These are phyloP conservation scores for Aureobasidium lini DNA, from an alignment of 2,329 filamentous ascomycete genomes.

Conservation along the genomic window DNA sequence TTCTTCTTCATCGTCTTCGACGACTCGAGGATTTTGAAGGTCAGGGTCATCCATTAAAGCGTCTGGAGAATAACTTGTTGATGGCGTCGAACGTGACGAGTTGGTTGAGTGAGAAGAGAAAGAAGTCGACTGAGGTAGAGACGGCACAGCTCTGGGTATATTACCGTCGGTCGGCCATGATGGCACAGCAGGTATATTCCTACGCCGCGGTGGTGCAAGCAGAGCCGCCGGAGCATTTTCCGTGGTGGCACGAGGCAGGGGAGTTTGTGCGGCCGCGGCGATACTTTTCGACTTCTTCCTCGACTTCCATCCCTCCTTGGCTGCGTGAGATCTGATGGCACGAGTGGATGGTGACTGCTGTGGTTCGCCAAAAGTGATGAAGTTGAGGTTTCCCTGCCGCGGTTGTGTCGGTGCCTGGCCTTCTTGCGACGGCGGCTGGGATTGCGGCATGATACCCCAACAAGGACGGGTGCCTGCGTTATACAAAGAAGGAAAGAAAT, in stretches of 20 bases:
- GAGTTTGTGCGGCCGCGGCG: not conserved
- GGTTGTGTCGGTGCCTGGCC: not conserved
- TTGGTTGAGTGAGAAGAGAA: not conserved
- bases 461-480: not conserved
- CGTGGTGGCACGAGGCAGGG: not conserved
- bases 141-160: not conserved
- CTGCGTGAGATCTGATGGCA: constrained; percentile 2
- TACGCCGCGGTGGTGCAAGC: not conserved
- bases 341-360: not conserved
- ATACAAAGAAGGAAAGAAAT: not conserved
- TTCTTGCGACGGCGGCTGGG: not conserved
- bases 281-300: not conserved
- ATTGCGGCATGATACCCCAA: not conserved
- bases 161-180: not conserved
- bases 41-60: not conserved
- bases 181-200: not conserved
- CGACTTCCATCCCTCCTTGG: constrained; percentile 4
- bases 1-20: not conserved
- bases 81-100: not conserved
- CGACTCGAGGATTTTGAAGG: not conserved
- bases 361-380: constrained; percentile 5
- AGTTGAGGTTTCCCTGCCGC: not conserved
- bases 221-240: not conserved
- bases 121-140: not conserved
- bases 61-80: not conserved